Percentiles rank a stretch among this genome's conserved stretches.
Evolutionary conservation across 148 eudicot genomes (phyloP).

Genomic region (Amaranthus cruentus): DNA sequence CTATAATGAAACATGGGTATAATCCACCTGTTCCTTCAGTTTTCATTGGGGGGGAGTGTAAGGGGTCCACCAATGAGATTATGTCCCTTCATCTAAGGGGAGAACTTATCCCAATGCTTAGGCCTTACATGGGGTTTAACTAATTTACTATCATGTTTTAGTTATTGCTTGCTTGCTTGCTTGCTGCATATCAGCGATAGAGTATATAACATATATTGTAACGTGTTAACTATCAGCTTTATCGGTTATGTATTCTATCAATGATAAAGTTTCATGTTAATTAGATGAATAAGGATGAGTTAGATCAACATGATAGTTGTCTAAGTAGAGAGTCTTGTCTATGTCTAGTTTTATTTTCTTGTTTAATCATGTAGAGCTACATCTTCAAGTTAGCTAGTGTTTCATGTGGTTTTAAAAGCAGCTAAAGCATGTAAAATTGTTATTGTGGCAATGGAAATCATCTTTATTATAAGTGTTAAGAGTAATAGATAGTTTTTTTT

Average conservation of each 20-base stretch:
- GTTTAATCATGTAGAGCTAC: conserved; percentile 9
- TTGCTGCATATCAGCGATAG: conserved; percentile 1
- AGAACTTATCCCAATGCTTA: conserved; percentile 44
- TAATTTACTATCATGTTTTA: not conserved
- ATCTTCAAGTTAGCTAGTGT: not conserved
- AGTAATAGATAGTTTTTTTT: not conserved
- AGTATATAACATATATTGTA: no score
- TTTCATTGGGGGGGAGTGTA: conserved; percentile 64
- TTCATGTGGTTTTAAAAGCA: conserved; percentile 3
- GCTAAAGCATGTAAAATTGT: conserved; percentile 24
- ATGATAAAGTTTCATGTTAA: not conserved
- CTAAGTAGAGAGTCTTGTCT: conserved; percentile 17
- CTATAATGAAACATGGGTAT: conserved; percentile 61
- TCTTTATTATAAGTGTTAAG: not conserved
- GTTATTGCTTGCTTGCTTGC: not conserved
- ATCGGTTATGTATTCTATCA: no score
- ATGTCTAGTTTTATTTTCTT: conserved; percentile 10
- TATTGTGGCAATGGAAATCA: conserved; percentile 17
- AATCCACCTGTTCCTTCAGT: conserved; percentile 69
- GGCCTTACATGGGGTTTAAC: conserved; percentile 40
- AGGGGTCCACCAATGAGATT: conserved; percentile 88
- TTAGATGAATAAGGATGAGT: conserved; percentile 20
- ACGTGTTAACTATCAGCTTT: no score
- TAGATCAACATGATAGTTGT: conserved; percentile 21
- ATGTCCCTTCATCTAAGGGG: conserved; percentile 93